Evolutionary conservation across 2,329 filamentous ascomycete genomes (phyloP), one percentile per base, ranked within the genome.

Genomic region (Ophiostoma himal-ulmi): DNA sequence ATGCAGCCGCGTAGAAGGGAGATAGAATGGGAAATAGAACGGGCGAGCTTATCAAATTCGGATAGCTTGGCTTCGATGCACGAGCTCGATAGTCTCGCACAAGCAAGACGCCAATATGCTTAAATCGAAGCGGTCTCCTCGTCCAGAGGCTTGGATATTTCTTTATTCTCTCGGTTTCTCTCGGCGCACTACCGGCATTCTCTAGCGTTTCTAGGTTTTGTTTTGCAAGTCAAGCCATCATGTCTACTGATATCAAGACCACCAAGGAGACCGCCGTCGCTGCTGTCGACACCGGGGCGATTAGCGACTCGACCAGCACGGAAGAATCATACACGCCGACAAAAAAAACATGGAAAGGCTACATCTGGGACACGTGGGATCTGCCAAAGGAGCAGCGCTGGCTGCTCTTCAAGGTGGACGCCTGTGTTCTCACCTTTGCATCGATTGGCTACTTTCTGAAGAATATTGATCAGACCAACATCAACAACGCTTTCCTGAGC

Each of bases 401-500:
- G 70, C 72, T 79, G 20, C 73, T 79, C 7, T 78, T 78, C 75
- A 79, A 79, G 66, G 71, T 79, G 1, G 78, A 79, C 17, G 77
- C 77, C 5, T 78, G 78, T 52, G 74, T 79, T 10, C 73, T 79
- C 44, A 79, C 78, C 0, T 78, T 79, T 73, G 76, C 77, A 1
- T 78, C 77, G 2, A 73, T 79, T 7, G 77, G 77, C 0, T 78
- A 78, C 62, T 78, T 78, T n/a, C 72, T 78, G 30, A 78, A 78
- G 66, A 77, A 78, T 5, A 75, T 82, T 1, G 81, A 82, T 64
- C 78, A 80, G 41, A 77, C 76, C 6, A 82, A 82, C 64, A 73
- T 82, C 66, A 79, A 78, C 71, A 84, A 84, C 74, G 83, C 83
- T 3, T 85, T 83, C 70, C 78, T 82, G 30, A 80, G 80, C 36